Conservation (phyloP, 2,329 filamentous ascomycete species). For the Davidsoniella neocaledoniae region DNA sequence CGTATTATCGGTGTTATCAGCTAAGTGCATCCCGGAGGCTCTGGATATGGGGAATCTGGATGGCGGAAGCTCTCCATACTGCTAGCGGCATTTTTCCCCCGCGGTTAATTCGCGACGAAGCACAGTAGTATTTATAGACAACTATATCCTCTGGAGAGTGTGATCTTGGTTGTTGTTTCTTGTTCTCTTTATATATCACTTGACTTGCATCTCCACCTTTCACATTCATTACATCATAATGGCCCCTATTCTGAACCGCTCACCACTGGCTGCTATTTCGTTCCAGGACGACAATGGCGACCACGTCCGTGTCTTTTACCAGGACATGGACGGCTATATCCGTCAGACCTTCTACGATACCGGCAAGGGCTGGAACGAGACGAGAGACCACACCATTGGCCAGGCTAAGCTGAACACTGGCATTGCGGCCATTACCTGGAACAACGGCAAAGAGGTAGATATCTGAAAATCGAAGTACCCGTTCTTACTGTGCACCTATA, state of each 20-base stretch:
- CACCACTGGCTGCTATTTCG: conserved; percentile 10
- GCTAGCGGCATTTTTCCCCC: neutral
- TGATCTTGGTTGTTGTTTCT: neutral
- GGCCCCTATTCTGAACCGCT: conserved; percentile 12
- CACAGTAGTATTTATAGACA: too few species aligned
- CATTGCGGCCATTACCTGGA: conserved; percentile 12
- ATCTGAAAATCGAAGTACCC: neutral
- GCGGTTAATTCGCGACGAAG: neutral
- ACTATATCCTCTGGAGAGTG: too few species aligned
- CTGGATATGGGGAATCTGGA: too few species aligned
- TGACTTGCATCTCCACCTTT: neutral
- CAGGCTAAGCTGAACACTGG: conserved; percentile 12
- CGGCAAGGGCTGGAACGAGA: conserved; percentile 12
- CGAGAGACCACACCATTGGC: conserved; percentile 10
- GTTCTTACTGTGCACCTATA: too few species aligned
- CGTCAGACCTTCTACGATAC: conserved; percentile 12
- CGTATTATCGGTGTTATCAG: too few species aligned
- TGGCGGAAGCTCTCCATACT: neutral
- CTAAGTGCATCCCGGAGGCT: neutral
- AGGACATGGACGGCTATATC: conserved; percentile 12
- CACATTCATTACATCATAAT: neutral
- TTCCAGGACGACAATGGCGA: conserved; percentile 13
- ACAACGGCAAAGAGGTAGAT: conserved; percentile 12
- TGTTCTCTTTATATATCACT: neutral
- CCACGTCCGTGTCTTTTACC: conserved; percentile 12